Base-by-base conservation (phyloP, 345 rosid species). In the Populus davidiana region DNA sequence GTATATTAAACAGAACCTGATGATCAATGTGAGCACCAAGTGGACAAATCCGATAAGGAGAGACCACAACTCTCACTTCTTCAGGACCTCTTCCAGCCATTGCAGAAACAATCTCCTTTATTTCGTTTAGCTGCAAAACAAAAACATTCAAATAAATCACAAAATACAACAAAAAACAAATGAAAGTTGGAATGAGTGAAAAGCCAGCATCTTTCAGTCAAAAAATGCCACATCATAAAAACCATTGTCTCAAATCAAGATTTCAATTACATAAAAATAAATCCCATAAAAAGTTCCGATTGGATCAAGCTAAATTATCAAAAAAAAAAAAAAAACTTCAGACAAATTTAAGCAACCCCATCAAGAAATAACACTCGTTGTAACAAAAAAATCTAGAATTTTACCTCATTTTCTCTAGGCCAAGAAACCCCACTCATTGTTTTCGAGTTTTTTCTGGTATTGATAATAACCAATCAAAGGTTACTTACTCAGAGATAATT, bases 1-100 rank as follows among this genome's bases (percentile, higher is more conserved):
- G 16, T 6, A 23, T 75, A 52, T 73, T 33, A 1, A 70, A 75
- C 77, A 78, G 14, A 50, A 92, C 99, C 96, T 95, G 99, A 78
- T 92, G 99, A 88, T 95, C 99, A 73, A 92, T 90, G 81, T 89
- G 98, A 84, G 99, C 99, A 74, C 98, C 99, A 80, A 95, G 78
- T 41, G 99, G 98, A 87, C 98, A 95, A 52, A 95, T 93, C 80
- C 98, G 89, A 75, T 93, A 89, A 70, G 99, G 98, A 62, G 99
- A 87, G 16, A 87, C 87, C n/a, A 88, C 97, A 43, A 92, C 86
- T 54, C 88, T 88, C 82, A 91, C 94, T 66, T 91, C 92, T 66
- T 69, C 88, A 2, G 75, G 70, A 65, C 75, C 79, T 83, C 73
- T 87, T 78, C 94, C 94, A 39, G 88, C 74, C 91, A 93, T 92